phyloP scores from a whole-genome alignment of 495 filamentous ascomycete genomes.

The Lophium mytilinum region DNA sequence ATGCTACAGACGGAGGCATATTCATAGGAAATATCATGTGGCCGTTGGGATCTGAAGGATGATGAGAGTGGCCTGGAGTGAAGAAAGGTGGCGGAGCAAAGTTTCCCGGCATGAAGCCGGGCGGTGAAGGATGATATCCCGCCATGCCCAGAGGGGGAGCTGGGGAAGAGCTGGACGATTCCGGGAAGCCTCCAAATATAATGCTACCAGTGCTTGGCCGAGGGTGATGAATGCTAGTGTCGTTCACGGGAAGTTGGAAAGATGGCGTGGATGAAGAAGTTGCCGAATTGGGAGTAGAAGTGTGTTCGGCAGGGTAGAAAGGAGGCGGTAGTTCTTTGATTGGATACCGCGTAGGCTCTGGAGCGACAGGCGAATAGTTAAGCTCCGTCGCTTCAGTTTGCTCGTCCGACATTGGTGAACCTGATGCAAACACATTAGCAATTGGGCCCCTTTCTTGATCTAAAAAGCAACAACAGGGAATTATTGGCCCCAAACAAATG shows the following conservation, averaged over 20 bases:
- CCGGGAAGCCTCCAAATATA: slow-evolving; percentile 29
- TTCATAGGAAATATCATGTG: slow-evolving; percentile 12
- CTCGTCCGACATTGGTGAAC: background rate
- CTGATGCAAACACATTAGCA: background rate
- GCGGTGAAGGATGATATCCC: slow-evolving; percentile 8
- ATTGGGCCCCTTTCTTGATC: background rate
- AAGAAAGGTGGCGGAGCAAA: slow-evolving; percentile 17
- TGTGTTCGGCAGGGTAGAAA: slow-evolving; percentile 26
- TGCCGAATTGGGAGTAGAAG: slow-evolving; percentile 15
- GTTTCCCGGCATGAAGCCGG: slow-evolving; percentile 14
- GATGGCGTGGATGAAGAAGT: slow-evolving; percentile 9
- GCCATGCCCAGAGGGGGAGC: slow-evolving; percentile 17
- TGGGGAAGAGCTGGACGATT: slow-evolving; percentile 29
- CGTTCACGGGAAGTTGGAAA: background rate
- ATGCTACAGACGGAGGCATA: slow-evolving; percentile 12
- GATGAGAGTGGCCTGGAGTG: slow-evolving; percentile 25
- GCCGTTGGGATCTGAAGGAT: slow-evolving; percentile 22
- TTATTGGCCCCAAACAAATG: background rate
- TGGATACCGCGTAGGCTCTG: background rate
- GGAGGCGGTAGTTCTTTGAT: slow-evolving; percentile 23
- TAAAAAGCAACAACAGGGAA: background rate
- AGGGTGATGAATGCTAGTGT: slow-evolving; percentile 12
- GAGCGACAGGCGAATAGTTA: background rate
- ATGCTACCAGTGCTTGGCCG: slow-evolving; percentile 28
- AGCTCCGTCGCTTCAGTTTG: too few relatives aligned